Conservation (phyloP, 2,329 filamentous ascomycete genomes). For the Graphilbum fragrans region DNA sequence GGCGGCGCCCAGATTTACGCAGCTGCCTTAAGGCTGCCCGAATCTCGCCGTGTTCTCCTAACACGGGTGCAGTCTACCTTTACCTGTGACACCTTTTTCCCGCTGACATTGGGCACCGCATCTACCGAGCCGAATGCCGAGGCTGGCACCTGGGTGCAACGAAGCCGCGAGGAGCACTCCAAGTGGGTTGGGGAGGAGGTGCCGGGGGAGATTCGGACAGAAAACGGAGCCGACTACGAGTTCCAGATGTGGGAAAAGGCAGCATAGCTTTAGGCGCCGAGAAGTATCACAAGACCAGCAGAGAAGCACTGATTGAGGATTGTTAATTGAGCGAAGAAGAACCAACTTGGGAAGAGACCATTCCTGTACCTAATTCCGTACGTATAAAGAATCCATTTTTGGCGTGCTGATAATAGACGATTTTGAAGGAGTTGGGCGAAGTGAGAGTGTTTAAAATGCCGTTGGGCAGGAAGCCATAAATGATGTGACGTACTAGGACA, state of each 20-base stretch:
- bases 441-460: too few relatives aligned
- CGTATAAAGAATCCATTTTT: too few relatives aligned
- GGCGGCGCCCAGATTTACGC: slow-evolving; percentile 81
- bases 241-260: slow-evolving; percentile 65
- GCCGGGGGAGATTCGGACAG: slow-evolving; percentile 42
- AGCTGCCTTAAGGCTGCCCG: slow-evolving; percentile 47
- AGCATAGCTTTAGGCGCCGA: too few relatives aligned
- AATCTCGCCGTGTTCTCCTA: slow-evolving; percentile 53
- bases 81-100: slow-evolving; percentile 67
- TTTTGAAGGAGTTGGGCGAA: too few relatives aligned
- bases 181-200: slow-evolving; percentile 55
- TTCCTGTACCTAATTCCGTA: too few relatives aligned
- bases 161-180: slow-evolving; percentile 38
- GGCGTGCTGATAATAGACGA: too few relatives aligned
- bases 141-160: slow-evolving; percentile 41
- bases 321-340: too few relatives aligned
- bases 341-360: too few relatives aligned
- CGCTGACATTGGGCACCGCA: slow-evolving; percentile 38
- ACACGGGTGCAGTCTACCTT: slow-evolving; percentile 58
- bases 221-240: slow-evolving; percentile 53
- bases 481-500: too few relatives aligned
- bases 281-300: too few relatives aligned
- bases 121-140: slow-evolving; percentile 11
- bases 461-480: too few relatives aligned
- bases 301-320: too few relatives aligned